Evolutionary conservation across 2,329 filamentous ascomycete genomes (phyloP).

Genomic region (Simplicillium sp.): DNA sequence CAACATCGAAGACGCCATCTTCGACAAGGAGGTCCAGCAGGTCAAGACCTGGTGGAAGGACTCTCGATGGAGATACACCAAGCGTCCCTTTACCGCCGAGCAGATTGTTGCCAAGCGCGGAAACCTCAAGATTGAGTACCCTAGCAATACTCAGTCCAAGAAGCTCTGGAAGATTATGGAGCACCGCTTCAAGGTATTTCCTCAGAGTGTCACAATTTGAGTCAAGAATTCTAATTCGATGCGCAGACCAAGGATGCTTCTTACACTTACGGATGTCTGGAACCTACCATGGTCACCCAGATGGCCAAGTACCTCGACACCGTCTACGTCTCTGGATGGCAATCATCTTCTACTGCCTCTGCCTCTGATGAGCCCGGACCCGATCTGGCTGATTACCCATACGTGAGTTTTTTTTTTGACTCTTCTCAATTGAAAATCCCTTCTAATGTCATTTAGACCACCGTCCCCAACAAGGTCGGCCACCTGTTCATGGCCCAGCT

Average conservation of each 20-base stretch:
- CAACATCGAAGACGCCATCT: slow-evolving; percentile 54
- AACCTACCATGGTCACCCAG: slow-evolving; percentile 97
- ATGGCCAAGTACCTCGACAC: slow-evolving; percentile 99
- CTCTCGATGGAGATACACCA: slow-evolving; percentile 85
- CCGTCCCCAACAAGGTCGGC: slow-evolving; percentile 94
- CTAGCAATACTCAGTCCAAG: slow-evolving; percentile 81
- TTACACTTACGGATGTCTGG: slow-evolving; percentile 94
- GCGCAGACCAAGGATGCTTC: slow-evolving; percentile 72
- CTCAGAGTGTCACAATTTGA: too few species aligned
- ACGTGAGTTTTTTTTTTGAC: slow-evolving; percentile 41
- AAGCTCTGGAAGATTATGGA: slow-evolving; percentile 93
- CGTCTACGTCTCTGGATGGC: slow-evolving; percentile 98
- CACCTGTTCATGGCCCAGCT: slow-evolving; percentile 98
- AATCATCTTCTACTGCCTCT: slow-evolving; percentile 93
- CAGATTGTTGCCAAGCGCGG: slow-evolving; percentile 95
- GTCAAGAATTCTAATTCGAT: not conserved
- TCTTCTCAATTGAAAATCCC: too few species aligned
- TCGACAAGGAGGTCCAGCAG: slow-evolving; percentile 72
- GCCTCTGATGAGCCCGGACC: slow-evolving; percentile 92
- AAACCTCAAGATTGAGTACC: slow-evolving; percentile 81
- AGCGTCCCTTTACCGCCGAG: slow-evolving; percentile 88
- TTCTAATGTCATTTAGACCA: slow-evolving; percentile 70
- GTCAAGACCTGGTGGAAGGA: slow-evolving; percentile 94
- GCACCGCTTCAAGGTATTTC: slow-evolving; percentile 66
- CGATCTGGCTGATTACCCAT: slow-evolving; percentile 96